Evolutionary conservation across 2,329 filamentous ascomycete species (phyloP).

Genomic region (Fusarium sp.): DNA sequence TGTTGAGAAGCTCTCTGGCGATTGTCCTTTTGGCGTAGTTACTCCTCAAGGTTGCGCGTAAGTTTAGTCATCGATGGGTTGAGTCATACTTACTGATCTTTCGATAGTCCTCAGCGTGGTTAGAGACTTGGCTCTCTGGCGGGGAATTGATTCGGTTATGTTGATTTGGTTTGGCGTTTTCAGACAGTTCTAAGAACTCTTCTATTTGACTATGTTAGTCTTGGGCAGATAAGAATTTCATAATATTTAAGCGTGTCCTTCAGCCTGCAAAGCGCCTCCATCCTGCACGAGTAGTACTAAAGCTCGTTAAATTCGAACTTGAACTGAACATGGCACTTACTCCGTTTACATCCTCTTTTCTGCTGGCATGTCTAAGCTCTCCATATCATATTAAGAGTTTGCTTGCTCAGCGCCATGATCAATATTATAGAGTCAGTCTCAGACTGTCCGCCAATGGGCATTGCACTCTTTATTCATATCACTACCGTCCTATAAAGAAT

Average conservation of each 20-base stretch:
- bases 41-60: conserved; percentile 68
- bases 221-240: not conserved
- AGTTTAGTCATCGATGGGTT: conserved; percentile 39
- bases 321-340: not conserved
- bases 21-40: conserved; percentile 66
- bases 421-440: not conserved
- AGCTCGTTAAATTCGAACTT: not conserved
- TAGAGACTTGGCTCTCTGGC: not conserved
- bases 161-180: not conserved
- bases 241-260: not conserved
- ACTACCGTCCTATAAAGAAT: too few relatives aligned
- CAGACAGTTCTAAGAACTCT: not conserved
- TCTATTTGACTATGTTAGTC: not conserved
- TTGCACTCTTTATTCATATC: too few relatives aligned
- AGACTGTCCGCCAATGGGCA: not conserved
- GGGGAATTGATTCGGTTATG: not conserved
- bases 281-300: not conserved
- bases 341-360: not conserved
- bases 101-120: conserved; percentile 30
- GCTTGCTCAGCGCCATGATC: not conserved
- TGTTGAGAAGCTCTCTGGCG: conserved; percentile 57
- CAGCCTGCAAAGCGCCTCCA: not conserved
- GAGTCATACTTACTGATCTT: not conserved
- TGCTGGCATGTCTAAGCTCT: not conserved
- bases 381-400: not conserved